These are phyloP conservation scores for Hymenotorrendiella dingleyae DNA, from an alignment of 2,329 filamentous ascomycete species.

Conservation along the genomic window DNA sequence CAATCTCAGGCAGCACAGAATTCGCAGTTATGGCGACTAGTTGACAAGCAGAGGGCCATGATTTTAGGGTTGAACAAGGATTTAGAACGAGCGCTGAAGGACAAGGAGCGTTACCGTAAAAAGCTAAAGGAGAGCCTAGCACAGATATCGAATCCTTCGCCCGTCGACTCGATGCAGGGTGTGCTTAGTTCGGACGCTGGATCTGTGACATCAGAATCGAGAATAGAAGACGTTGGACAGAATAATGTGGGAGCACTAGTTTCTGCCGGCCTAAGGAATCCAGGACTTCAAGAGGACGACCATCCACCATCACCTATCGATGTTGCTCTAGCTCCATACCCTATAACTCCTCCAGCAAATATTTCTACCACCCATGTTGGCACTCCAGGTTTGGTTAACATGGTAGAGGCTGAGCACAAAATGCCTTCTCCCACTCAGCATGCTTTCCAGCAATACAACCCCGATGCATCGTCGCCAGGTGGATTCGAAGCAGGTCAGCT, in stretches of 20 bases:
- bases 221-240: constrained; percentile 7
- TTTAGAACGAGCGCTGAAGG: constrained; percentile 81
- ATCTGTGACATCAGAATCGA: constrained; percentile 19
- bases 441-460: constrained; percentile 49
- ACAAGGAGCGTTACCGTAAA: constrained; percentile 89
- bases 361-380: constrained; percentile 19
- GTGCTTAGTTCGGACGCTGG: constrained; percentile 22
- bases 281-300: constrained; percentile 18
- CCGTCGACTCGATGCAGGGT: constrained; percentile 27
- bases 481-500: constrained; percentile 36
- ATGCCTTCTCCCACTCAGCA: constrained; percentile 59
- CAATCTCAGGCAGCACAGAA: constrained; percentile 85
- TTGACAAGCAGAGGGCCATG: constrained; percentile 94
- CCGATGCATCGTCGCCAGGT: constrained; percentile 23
- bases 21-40: constrained; percentile 85
- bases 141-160: constrained; percentile 27
- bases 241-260: constrained; percentile 21
- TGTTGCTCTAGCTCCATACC: constrained; percentile 54
- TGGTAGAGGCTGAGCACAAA: constrained; percentile 49
- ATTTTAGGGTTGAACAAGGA: constrained; percentile 93
- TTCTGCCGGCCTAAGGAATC: constrained; percentile 24
- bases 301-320: constrained; percentile 51
- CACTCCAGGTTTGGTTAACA: constrained; percentile 19
- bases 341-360: constrained; percentile 57
- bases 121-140: constrained; percentile 73